Base-by-base conservation (phyloP, 2,329 filamentous ascomycete genomes). In the Sordariomycetes sp. region DNA sequence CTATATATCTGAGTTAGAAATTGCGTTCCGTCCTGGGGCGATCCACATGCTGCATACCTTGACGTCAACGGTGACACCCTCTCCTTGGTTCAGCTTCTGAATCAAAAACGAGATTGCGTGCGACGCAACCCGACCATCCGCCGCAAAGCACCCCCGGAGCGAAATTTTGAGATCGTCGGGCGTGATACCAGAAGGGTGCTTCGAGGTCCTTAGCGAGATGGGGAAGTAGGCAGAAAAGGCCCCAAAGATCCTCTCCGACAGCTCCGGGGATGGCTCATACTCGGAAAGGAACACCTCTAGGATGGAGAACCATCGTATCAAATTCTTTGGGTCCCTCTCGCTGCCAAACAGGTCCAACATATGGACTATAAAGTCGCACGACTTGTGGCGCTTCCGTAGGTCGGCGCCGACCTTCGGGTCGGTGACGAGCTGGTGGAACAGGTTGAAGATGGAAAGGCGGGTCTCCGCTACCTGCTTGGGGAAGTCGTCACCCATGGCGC, bases 191-290 rank as follows among this genome's bases (percentile, higher is more conserved):
- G 72, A 70, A 0, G 73, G 69, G 5, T 75, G 75, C 25, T 76
- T 73, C 0, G 79, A 75, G 57, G 73, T 73, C 32, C 79, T 72
- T 51, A 84, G 67, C 0, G 79, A 80, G 57, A 84, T 83, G 17
- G 80, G 80, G 60, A 82, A 84, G 64, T 83, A 84, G 34, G 76
- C 76, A 15, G 81, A 81, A 65, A 81, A 82, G 1, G 74, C 68
- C 57, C 74, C 74, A 64, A 81, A 83, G 2, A 79, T 70, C 57
- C 77, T 74, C 35, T 74, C 73, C 10, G 74, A 68, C 2, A 79
- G 68, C 10, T 77, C 74, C 4, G 71, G 60, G 0, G 77, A 73
- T 1, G 74, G 69, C 0, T 70, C 68, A 55, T 76, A 81, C 15
- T 72, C 69, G 2, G 69, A 65, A 10, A 81, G 65, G 34, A 82